phyloP scores from a whole-genome alignment of 371 early-diverging fungal genomes.

The Gilbertella persicaria region DNA sequence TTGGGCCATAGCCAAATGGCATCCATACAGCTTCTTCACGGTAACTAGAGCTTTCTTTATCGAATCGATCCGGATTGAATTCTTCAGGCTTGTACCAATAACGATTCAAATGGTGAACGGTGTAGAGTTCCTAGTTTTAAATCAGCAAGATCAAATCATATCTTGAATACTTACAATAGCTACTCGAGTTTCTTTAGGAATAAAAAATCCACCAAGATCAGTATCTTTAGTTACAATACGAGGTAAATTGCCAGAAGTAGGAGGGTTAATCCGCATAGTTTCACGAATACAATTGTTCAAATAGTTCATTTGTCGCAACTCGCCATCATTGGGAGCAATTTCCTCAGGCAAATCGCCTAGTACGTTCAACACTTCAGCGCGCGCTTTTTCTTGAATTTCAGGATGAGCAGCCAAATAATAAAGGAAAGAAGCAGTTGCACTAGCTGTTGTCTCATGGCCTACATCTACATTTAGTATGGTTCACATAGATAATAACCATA shows the following conservation, averaged over 20 bases:
- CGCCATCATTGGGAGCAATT: slow-evolving; percentile 42
- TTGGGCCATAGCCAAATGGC: slow-evolving; percentile 40
- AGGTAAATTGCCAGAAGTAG: slow-evolving; percentile 28
- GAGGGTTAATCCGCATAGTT: slow-evolving; percentile 48
- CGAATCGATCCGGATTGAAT: slow-evolving; percentile 36
- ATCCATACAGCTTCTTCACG: slow-evolving; percentile 24
- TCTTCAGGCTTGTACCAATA: slow-evolving; percentile 30
- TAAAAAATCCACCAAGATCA: slow-evolving; percentile 37
- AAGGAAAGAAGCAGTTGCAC: slow-evolving; percentile 38
- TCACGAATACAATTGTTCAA: slow-evolving; percentile 43
- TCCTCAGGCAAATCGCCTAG: slow-evolving; percentile 52
- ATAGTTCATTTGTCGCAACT: slow-evolving; percentile 44
- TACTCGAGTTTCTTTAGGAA: slow-evolving; percentile 44
- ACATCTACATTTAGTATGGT: not conserved
- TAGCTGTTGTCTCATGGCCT: slow-evolving; percentile 57
- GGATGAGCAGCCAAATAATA: slow-evolving; percentile 40
- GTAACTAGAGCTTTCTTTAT: slow-evolving; percentile 3
- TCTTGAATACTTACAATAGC: slow-evolving; percentile 18
- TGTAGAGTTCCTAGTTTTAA: slow-evolving; percentile 22
- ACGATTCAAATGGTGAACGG: slow-evolving; percentile 23
- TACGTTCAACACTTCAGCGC: slow-evolving; percentile 50
- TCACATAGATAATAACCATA: not conserved
- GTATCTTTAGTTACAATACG: slow-evolving; percentile 37
- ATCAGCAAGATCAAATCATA: not conserved
- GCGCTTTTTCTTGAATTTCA: slow-evolving; percentile 49